Base-by-base conservation (phyloP, 164 flowering plant species). In the Vitis rupestris region DNA sequence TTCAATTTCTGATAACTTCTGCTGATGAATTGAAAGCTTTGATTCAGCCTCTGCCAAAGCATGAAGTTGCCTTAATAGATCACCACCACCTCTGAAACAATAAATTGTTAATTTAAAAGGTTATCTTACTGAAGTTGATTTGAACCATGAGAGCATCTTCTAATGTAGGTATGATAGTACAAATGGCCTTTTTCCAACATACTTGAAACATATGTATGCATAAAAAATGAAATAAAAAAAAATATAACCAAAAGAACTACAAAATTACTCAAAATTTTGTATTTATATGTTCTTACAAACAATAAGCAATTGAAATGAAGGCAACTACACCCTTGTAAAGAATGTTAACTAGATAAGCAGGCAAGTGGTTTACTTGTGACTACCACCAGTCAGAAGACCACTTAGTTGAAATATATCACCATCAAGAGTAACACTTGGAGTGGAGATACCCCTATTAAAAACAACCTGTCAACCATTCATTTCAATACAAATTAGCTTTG, bases 331-430 rank as follows among this genome's bases (percentile, higher is more conserved):
- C 27, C 9, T 1, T 6, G 6, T 0, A 48, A 12, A n/a, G 27
- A 23, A 23, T 23, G 27, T 23, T 23, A 17, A 27, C 52, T 16
- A 8, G 17, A 63, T 19, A 3, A 47, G 66, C 66, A n/a, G 48
- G 23, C 6, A 60, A 19, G 30, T 60, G 55, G 47, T 87, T 75
- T 83, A 93, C 98, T 79, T 96, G 84, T 98, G 98, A 75, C 97
- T 90, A 70, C 99, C 99, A 75, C 99, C 99, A 75, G 99, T 96
- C 65, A 96, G 76, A 62, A 91, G 87, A 66, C 99, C 99, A 82
- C 97, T 88, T 50, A 97, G 99, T 76, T 90, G 95, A 80, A 90
- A 96, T 72, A 90, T 84, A 75, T 96, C 99, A 47, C 99, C 99
- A 77, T 96, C 97, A 73, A 93, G 90, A 53, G 97, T 96, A 63